Base-by-base conservation (phyloP, 495 filamentous ascomycete species). In the Monascus purpureus region DNA sequence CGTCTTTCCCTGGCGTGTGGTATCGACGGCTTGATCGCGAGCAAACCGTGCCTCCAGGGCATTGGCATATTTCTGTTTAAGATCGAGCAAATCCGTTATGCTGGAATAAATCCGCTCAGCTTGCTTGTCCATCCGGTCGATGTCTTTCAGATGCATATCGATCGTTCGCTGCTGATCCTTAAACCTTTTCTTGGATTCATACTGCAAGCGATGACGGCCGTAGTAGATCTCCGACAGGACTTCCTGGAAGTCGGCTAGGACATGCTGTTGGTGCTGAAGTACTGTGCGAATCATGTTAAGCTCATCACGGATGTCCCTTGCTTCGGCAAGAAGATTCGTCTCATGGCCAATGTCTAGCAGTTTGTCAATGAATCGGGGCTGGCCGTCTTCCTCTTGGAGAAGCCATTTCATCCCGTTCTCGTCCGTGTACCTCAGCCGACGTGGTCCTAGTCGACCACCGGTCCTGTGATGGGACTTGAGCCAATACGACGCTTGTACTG, bases 231-330 rank as follows among this genome's bases (percentile, higher is more conserved):
- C 57, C 31, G 61, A 63, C 20, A 77, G 50, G 4, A 66, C 61
- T n/a, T 58, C 52, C 35, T 73, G 64, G 11, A 78, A 59, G 38
- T 72, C 65, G 0, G 47, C 48, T 0, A 80, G 54, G 6, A 77
- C 68, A 17, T 57, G 44, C 13, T 60, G 43, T 36, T 82, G 77
- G 29, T 77, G 61, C 7, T 73, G 61, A 1, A 79, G 52, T 0
- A 82, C 68, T 8, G 68, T 72, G 13, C 52, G 47, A 33, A 82
- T 76, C 63, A 82, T 82, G 48, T 74, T 73, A n/a, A 82, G 59
- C 43, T 82, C 77, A 37, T 80, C 77, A 4, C 72, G 64, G 37
- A 82, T 80, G 43, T 82, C 77, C 46, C 81, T 82, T 7, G 70
- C 68, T 37, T 82, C 76, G 3, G 70, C 61, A 0, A 81, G 56